Base-by-base conservation (phyloP, 805 yeast genomes). In the Kluyveromyces siamensis region DNA sequence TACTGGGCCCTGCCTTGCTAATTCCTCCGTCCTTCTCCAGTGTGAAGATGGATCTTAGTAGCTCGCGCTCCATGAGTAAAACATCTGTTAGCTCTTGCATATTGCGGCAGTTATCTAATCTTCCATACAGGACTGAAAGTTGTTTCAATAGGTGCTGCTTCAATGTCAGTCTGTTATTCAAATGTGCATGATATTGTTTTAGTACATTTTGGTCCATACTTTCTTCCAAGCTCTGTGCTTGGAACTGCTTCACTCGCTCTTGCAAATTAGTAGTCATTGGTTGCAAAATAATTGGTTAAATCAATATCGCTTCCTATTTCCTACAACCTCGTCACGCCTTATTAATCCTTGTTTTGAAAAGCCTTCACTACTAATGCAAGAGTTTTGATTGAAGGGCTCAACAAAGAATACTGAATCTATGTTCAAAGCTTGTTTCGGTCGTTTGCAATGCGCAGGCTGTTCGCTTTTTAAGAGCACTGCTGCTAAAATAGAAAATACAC, bases 41-140 rank as follows among this genome's bases (percentile, higher is more conserved):
- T 16, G 66, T 59, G 51, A 64, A 63, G n/a, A 63, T 57, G 49
- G 61, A 60, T 35, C 60, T 49, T 46, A 64, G 52, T 41, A 63
- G 46, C 18, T 50, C 40, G 35, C 54, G 54, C 48, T 56, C 56
- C 37, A 58, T 56, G 53, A 55, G 51, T 45, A 64, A 48, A 27
- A 58, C 53, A 48, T 61, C 63, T 9, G 56, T 55, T 36, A 64
- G 55, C 52, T 63, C 68, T 48, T 63, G 63, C 46, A 61, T 58
- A 49, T 62, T 62, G 36, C 57, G 54, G 8, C 63, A 59, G 46
- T 57, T 56, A 44, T 58, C 61, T n/a, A 64, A 44, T 40, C 60
- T 58, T 37, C 52, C 46, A 46, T 61, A 62, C 30, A 64, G 54
- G 46, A 53, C 48, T 43, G 53, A 56, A 45, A 63, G 47, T 48